Percentiles rank a stretch among this genome's conserved stretches.
These are phyloP conservation scores for Cystobasidium tubakii DNA, from an alignment of 768 basidiomycete species.

Conservation along the genomic window DNA sequence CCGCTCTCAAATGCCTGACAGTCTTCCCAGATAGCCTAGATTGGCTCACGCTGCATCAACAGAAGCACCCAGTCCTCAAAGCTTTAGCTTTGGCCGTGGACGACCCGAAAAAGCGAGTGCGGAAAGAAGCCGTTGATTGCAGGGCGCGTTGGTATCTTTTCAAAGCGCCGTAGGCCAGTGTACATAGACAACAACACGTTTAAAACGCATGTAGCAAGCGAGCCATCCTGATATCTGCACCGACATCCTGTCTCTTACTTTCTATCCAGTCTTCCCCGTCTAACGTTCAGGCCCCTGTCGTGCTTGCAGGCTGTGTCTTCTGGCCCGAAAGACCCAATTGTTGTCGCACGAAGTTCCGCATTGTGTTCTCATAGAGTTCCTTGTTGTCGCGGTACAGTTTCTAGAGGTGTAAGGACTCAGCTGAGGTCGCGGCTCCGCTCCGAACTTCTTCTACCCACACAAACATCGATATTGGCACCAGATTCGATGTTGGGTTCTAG, in stretches of 20 bases:
- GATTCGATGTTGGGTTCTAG: slow-evolving; percentile 94
- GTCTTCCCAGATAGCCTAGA: slow-evolving; percentile 68
- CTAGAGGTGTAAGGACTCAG: slow-evolving; percentile 11
- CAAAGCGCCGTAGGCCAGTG: slow-evolving; percentile 20
- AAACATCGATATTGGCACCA: slow-evolving; percentile 72
- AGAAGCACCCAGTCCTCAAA: slow-evolving; percentile 66
- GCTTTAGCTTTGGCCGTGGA: slow-evolving; percentile 72
- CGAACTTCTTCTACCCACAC: slow-evolving; percentile 40
- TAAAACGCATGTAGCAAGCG: not conserved
- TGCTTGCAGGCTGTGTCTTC: not conserved
- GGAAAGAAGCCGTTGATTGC: slow-evolving; percentile 83
- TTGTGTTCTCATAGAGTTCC: slow-evolving; percentile 78
- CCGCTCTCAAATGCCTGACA: slow-evolving; percentile 69
- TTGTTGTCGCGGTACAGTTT: slow-evolving; percentile 89
- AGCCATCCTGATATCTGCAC: too few relatives aligned
- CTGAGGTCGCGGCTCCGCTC: not conserved
- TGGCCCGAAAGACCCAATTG: slow-evolving; percentile 60
- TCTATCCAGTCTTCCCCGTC: too few relatives aligned
- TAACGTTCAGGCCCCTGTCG: not conserved
- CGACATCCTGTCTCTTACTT: too few relatives aligned
- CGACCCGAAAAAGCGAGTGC: slow-evolving; percentile 76
- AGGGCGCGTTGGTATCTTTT: slow-evolving; percentile 52
- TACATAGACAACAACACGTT: not conserved
- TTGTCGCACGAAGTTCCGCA: slow-evolving; percentile 72
- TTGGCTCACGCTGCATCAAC: slow-evolving; percentile 75